phyloP scores from a whole-genome alignment of 2,329 filamentous ascomycete genomes.

The Epichloe scottii region DNA sequence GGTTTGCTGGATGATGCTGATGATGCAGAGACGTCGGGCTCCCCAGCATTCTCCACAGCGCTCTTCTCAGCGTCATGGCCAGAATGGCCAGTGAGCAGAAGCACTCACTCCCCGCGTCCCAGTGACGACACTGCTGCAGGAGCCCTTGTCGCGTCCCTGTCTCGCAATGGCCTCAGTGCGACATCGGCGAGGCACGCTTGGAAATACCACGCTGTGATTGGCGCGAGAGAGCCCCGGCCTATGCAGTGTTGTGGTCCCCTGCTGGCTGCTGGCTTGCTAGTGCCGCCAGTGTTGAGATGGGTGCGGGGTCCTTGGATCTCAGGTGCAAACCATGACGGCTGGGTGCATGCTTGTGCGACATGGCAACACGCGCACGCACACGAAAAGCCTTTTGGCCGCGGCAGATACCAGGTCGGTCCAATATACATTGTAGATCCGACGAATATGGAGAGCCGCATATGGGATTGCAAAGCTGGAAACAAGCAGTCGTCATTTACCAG shows the following conservation, averaged over 20 bases:
- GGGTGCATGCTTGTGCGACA: slow-evolving; percentile 1
- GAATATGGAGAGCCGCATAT: slow-evolving; percentile 9
- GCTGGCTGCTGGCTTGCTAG: background rate
- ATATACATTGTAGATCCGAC: slow-evolving; percentile 13
- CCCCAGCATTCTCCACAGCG: too few species aligned
- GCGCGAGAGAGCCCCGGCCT: slow-evolving; percentile 4
- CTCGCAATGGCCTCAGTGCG: slow-evolving; percentile 11
- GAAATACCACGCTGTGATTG: slow-evolving; percentile 20
- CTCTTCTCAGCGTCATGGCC: too few species aligned
- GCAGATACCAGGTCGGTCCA: slow-evolving; percentile 12
- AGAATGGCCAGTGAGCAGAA: too few species aligned
- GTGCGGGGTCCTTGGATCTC: background rate
- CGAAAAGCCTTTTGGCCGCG: slow-evolving; percentile 2
- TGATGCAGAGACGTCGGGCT: too few species aligned
- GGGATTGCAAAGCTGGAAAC: slow-evolving; percentile 2
- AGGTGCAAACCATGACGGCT: slow-evolving; percentile 3
- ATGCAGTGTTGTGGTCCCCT: background rate
- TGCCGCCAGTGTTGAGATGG: background rate
- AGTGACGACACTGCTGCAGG: slow-evolving; percentile 6
- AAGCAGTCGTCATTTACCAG: background rate
- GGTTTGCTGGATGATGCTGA: too few species aligned
- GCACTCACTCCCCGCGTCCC: too few species aligned
- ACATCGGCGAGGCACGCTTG: slow-evolving; percentile 20
- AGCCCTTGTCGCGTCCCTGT: slow-evolving; percentile 5
- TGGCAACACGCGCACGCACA: slow-evolving; percentile 1